A percentile compares a stretch with the other conserved stretches of the same genome.
Evolutionary conservation across 2,329 filamentous ascomycete genomes (phyloP).

Genomic region (Arthrobotrys sphaeroides): DNA sequence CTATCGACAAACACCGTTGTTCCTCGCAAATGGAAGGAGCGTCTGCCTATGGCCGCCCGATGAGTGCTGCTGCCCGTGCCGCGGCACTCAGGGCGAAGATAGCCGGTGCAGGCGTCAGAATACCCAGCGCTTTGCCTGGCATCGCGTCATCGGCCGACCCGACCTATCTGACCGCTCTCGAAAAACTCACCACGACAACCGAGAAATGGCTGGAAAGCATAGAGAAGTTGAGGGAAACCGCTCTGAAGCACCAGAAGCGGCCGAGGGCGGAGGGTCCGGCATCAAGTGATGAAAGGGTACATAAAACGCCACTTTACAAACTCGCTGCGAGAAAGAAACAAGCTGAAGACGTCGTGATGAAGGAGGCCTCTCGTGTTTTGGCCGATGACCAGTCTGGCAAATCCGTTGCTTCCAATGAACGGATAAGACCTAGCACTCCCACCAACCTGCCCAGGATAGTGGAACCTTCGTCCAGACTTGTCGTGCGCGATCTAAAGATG

Average conservation of each 20-base stretch:
- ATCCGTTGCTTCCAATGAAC: conserved; percentile 45
- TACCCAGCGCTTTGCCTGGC: conserved; percentile 15
- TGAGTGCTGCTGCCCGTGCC: conserved; percentile 41
- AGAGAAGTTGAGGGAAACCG: conserved; percentile 40
- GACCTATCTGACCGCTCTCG: conserved; percentile 42
- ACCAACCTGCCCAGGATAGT: conserved; percentile 23
- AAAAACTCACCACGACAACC: conserved; percentile 37
- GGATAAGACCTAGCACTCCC: conserved; percentile 46
- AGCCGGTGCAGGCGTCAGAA: conserved; percentile 30
- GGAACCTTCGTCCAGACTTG: not conserved
- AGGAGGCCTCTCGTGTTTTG: conserved; percentile 42
- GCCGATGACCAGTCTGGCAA: conserved; percentile 43
- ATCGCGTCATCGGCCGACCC: not conserved
- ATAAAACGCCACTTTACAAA: conserved; percentile 54
- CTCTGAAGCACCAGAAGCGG: conserved; percentile 34
- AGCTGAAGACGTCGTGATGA: conserved; percentile 54
- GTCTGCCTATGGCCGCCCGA: conserved; percentile 27
- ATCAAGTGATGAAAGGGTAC: conserved; percentile 53
- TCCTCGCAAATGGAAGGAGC: conserved; percentile 34
- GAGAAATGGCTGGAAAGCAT: conserved; percentile 46
- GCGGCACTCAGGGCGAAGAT: conserved; percentile 49
- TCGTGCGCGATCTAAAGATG: not conserved
- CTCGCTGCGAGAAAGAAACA: conserved; percentile 47
- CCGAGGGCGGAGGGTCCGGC: conserved; percentile 22
- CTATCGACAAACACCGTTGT: not conserved